phyloP scores from a whole-genome alignment of 768 basidiomycete species.

The Boletus sp. region DNA sequence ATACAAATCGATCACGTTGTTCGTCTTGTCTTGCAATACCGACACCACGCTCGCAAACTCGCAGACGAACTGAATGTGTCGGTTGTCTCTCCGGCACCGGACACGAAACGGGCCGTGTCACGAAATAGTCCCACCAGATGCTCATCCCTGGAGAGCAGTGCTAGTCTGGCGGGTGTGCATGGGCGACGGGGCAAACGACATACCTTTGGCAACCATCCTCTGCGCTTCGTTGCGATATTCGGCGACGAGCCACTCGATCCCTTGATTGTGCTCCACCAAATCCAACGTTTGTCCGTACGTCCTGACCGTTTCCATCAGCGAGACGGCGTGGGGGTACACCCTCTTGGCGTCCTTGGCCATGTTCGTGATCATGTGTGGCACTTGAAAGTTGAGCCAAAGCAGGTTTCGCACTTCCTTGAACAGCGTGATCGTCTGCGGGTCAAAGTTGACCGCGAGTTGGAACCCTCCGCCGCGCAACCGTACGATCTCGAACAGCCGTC shows the following conservation, averaged over 20 bases:
- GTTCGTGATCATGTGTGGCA: conserved; percentile 91
- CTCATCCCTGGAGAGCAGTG: conserved; percentile 66
- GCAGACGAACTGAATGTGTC: conserved; percentile 91
- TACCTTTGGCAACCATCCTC: conserved; percentile 88
- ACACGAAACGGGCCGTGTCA: conserved; percentile 74
- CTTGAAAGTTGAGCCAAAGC: conserved; percentile 93
- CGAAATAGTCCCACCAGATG: conserved; percentile 95
- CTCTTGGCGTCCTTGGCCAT: conserved; percentile 99
- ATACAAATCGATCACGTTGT: conserved; percentile 88
- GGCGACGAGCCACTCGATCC: conserved; percentile 91
- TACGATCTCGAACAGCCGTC: conserved; percentile 90
- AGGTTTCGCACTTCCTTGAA: conserved; percentile 98
- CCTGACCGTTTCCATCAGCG: conserved; percentile 97
- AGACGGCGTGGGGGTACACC: conserved; percentile 97
- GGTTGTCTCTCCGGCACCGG: conserved; percentile 72
- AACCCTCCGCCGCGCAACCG: conserved; percentile 69
- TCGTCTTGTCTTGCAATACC: conserved; percentile 94
- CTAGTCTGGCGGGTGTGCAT: not conserved
- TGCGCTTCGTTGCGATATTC: conserved; percentile 93
- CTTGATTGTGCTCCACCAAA: conserved; percentile 85
- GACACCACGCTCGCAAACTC: conserved; percentile 95
- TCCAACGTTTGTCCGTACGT: conserved; percentile 96
- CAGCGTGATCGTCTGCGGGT: conserved; percentile 95
- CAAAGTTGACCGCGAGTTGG: conserved; percentile 95
- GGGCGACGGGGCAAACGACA: conserved; percentile 19